Evolutionary conservation across 169 alveolate genomes (phyloP).

Genomic region (Eimeria maxima): DNA sequence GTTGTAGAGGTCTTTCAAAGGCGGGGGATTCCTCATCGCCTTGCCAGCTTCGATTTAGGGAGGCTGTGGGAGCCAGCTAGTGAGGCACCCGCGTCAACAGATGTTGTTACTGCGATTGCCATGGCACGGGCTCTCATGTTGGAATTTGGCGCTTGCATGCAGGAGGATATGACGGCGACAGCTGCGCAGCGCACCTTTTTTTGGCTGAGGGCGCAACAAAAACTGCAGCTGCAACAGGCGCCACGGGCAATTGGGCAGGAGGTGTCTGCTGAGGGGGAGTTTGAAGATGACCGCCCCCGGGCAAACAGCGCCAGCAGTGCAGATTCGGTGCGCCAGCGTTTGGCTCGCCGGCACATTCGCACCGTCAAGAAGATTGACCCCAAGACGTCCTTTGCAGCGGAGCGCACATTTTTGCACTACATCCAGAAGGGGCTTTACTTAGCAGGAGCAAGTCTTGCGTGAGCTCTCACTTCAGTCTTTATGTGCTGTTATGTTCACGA

Average conservation of each 20-base stretch:
- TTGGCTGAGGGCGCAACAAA: conserved; percentile 59
- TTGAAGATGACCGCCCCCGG: conserved; percentile 8
- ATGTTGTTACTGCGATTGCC: not conserved
- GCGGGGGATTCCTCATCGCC: not conserved
- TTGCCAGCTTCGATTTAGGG: not conserved
- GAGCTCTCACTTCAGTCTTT: not conserved
- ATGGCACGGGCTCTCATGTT: not conserved
- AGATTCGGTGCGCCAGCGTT: conserved; percentile 66
- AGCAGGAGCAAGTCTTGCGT: conserved; percentile 74
- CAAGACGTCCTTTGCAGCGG: conserved; percentile 90
- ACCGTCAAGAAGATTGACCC: conserved; percentile 88
- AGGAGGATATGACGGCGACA: conserved; percentile 68
- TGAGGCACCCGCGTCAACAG: not conserved
- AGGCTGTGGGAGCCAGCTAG: not conserved
- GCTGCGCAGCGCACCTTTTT: conserved; percentile 68
- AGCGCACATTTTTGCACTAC: conserved; percentile 90
- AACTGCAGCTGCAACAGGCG: conserved; percentile 74
- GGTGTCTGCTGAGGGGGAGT: conserved; percentile 38
- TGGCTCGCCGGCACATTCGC: conserved; percentile 68
- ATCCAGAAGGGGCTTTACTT: conserved; percentile 86
- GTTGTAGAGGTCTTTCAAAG: not conserved
- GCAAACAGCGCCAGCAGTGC: conserved; percentile 43
- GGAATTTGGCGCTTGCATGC: not conserved
- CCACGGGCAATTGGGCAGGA: conserved; percentile 45
- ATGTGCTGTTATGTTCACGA: not conserved